Evolutionary conservation across 2,329 filamentous ascomycete genomes (phyloP), one percentile per base, ranked within the genome.

Genomic region (Scolecobasidium constrictum): DNA sequence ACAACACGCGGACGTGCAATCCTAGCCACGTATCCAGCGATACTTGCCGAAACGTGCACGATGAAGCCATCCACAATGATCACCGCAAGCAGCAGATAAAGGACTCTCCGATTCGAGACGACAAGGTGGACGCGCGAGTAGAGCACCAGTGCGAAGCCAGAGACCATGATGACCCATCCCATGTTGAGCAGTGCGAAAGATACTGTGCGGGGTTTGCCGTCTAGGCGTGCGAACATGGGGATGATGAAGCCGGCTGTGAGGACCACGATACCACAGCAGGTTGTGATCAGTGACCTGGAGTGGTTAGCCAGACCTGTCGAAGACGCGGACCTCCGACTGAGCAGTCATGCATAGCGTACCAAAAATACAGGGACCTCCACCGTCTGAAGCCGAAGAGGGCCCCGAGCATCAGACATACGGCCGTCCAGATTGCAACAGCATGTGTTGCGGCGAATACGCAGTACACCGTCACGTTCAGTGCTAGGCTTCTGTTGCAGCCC

Each of bases 121-220:
- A 81, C 65, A 1, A 81, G 63, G 52, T 80, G 75, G 1, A 81
- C 64, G 4, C 77, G 67, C 1, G 75, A 80, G 61, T 75, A 81
- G 1, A 81, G 61, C 1, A 81, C 77, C 11, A 79, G 50, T 0
- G 71, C 70, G 53, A 79, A 74, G 0, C 77, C 77, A 2, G 75
- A 76, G 0, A 81, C 69, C 73, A 80, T 78, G 2, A 60, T 50
- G 54, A 70, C 72, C 71, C 77, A 73, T 7, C 73, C 76, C 43
- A 79, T 46, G n/a, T 63, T 64, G 22, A 71, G 55, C 3, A 71
- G 48, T 4, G 65, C 63, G 4, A 63, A 59, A 2, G 61, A 57
- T 11, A 20, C 15, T 33, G 28, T 33, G 13, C 28, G 23, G n/a
- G 23, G 21, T n/a, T 28, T 26, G 11, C 6, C 28, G 28, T 12